Evolutionary conservation across 345 rosid species (phyloP).

Genomic region (Arabidopsis thaliana): DNA sequence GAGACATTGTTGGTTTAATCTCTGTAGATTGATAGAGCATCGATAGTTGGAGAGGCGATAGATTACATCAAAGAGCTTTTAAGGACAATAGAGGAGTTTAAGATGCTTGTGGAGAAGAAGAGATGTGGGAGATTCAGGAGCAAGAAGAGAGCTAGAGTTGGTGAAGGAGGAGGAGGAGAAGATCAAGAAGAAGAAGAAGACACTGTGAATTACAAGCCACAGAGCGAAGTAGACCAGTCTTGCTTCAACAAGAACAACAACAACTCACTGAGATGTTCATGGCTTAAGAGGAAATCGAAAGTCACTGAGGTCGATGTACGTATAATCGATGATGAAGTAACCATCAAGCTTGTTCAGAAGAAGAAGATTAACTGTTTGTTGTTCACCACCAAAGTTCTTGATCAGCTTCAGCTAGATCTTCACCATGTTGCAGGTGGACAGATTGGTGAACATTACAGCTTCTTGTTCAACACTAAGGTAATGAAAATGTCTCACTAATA

Average conservation of each 20-base stretch:
- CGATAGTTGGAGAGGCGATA: slow-evolving; percentile 75
- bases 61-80: slow-evolving; percentile 77
- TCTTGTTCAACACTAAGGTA: slow-evolving; percentile 84
- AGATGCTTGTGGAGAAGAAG: slow-evolving; percentile 71
- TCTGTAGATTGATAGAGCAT: slow-evolving; percentile 67
- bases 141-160: slow-evolving; percentile 54
- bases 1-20: slow-evolving; percentile 1
- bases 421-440: slow-evolving; percentile 87
- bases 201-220: slow-evolving; percentile 50
- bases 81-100: slow-evolving; percentile 62
- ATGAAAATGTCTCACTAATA: background rate
- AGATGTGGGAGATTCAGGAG: slow-evolving; percentile 59
- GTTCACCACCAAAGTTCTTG: slow-evolving; percentile 68
- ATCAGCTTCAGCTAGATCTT: slow-evolving; percentile 75
- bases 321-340: slow-evolving; percentile 75
- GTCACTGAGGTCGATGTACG: slow-evolving; percentile 82
- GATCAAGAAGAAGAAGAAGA: slow-evolving; percentile 38
- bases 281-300: slow-evolving; percentile 84
- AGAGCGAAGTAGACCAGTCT: slow-evolving; percentile 51
- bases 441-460: slow-evolving; percentile 75
- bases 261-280: slow-evolving; percentile 66
- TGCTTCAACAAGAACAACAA: slow-evolving; percentile 47
- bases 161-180: slow-evolving; percentile 43
- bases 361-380: slow-evolving; percentile 79
- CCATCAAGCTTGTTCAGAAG: slow-evolving; percentile 74